phyloP scores from a whole-genome alignment of 257 asterid genomes.

The Solanum ossicruentum region DNA sequence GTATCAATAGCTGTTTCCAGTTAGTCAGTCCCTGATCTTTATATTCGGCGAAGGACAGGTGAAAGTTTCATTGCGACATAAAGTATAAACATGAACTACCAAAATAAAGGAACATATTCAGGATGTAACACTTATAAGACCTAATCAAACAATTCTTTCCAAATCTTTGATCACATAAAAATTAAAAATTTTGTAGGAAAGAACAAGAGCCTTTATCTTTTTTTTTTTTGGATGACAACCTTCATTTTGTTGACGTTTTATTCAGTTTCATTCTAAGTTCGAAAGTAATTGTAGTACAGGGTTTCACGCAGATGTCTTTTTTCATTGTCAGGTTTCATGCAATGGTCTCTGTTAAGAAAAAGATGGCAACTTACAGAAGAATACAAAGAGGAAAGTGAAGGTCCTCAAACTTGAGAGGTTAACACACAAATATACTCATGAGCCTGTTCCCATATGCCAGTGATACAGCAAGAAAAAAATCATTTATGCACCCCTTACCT shows the following conservation, averaged over 20 bases:
- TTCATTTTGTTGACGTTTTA: not conserved
- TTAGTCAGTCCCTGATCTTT: not conserved
- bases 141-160: not conserved
- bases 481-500: conserved; percentile 30
- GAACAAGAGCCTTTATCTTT: not conserved
- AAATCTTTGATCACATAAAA: not conserved
- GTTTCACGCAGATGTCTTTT: not conserved
- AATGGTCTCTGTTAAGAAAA: not conserved
- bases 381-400: not conserved
- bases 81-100: not conserved
- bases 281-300: not conserved
- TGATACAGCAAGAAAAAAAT: not conserved
- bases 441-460: not conserved
- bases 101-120: not conserved
- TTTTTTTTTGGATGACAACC: too few relatives aligned
- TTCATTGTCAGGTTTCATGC: not conserved
- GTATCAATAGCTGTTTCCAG: not conserved
- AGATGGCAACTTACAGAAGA: not conserved
- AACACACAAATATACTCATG: not conserved
- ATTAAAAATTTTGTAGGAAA: not conserved
- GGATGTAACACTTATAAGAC: not conserved
- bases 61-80: not conserved
- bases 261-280: not conserved
- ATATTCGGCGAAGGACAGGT: not conserved
- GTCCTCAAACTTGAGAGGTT: not conserved